Percentiles rank a stretch among this genome's conserved stretches.
Conservation (phyloP, 192 early-diverging fungal species). For the Entophlyctis luteolus region DNA sequence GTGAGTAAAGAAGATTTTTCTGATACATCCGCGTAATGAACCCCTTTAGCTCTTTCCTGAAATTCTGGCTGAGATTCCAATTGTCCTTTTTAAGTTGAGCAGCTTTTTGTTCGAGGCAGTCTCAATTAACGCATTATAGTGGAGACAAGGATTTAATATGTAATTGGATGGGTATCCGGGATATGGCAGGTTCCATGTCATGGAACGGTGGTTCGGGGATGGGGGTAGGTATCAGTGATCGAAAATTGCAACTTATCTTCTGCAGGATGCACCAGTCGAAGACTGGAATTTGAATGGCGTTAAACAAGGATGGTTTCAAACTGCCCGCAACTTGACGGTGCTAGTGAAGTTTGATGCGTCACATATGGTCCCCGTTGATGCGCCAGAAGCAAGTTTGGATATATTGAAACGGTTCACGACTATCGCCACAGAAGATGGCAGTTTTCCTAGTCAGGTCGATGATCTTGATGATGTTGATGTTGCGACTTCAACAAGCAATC, state of each 20-base stretch:
- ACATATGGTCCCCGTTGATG: constrained; percentile 71
- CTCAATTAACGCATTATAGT: constrained; percentile 38
- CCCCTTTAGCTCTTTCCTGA: too few relatives aligned
- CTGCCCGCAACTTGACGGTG: constrained; percentile 60
- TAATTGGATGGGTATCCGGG: constrained; percentile 67
- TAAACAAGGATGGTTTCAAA: constrained; percentile 41
- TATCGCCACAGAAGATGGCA: constrained; percentile 23
- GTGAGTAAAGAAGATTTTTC: too few relatives aligned
- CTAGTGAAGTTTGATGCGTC: constrained; percentile 57
- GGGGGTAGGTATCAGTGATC: constrained; percentile 32
- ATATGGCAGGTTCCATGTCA: constrained; percentile 61
- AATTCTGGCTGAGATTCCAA: too few relatives aligned
- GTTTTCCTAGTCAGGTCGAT: not conserved
- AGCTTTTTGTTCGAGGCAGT: too few relatives aligned
- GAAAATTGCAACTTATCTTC: not conserved
- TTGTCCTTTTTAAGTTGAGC: too few relatives aligned
- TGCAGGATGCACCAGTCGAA: constrained; percentile 30
- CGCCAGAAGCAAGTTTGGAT: constrained; percentile 57
- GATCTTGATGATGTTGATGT: not conserved
- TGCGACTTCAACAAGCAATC: not conserved
- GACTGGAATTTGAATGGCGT: constrained; percentile 52
- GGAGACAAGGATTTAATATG: constrained; percentile 80
- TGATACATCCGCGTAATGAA: too few relatives aligned
- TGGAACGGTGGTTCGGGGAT: constrained; percentile 65
- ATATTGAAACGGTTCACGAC: constrained; percentile 58